Base-by-base conservation (phyloP, 2,329 filamentous ascomycete genomes). In the Bipolaris victoriae region DNA sequence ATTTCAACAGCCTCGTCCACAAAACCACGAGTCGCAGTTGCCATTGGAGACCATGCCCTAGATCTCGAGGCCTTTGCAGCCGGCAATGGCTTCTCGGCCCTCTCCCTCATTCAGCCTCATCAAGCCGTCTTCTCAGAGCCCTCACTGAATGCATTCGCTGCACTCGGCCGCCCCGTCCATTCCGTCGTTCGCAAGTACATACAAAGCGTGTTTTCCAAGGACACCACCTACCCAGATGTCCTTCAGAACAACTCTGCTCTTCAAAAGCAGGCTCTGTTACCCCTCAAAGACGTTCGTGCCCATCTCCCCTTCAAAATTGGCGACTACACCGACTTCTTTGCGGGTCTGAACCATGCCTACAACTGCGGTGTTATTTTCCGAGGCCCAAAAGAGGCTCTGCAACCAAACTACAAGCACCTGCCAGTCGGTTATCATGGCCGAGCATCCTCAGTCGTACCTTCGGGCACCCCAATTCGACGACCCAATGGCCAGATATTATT, bases 281-380 rank as follows among this genome's bases (percentile, higher is more conserved):
- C 83, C 0, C 82, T 87, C 46, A 79, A 81, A 4, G 78, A 86
- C 18, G 84, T 88, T 47, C 84, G 81, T 61, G 87, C 84, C 70
- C 89, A 93, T 68, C 70, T 94, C 7, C 91, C 91, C 2, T 87
- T 95, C 85, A 81, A 83, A 52, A 91, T 94, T 65, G 89, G 90
- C 24, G 90, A 94, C 74, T 95, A 94, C 74, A 91, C 90, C 1
- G 91, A 95, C 76, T 95, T 95, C 79, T 95, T 91, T 71, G 90
- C 89, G 9, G 91, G 91, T 13, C 79, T 88, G 62, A 89, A 93
- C 72, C 91, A 95, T 77, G 91, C 91, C 16, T 88, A 86, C 77
- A 89, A 88, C 56, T 83, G 89, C 15, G 90, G 90, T 3, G 81
- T 83, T 10, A 82, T 94, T 60, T 92, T 94, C 77, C 85, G 91